These are phyloP conservation scores for Cymbopogon citratus DNA, from an alignment of 176 grass and related monocot genomes.

Conservation along the genomic window DNA sequence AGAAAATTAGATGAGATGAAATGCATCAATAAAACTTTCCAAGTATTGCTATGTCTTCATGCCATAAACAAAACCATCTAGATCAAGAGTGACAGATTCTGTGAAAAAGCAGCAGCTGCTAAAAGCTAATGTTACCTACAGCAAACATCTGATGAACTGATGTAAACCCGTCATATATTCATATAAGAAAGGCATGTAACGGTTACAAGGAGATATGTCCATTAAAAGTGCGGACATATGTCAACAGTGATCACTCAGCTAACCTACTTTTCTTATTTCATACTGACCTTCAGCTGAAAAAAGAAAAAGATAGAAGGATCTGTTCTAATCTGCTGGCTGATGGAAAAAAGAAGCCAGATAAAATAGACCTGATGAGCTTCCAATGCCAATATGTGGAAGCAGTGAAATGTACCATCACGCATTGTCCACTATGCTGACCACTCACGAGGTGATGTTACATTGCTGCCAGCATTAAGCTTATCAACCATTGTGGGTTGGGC, in stretches of 20 bases:
- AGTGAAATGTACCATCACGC: neutral
- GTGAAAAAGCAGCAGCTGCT: neutral
- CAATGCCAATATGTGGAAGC: neutral
- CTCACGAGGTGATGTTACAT: conserved; percentile 47
- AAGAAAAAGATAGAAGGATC: conserved; percentile 36
- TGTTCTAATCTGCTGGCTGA: conserved; percentile 41
- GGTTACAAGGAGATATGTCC: conserved; percentile 47
- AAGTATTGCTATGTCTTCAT: neutral
- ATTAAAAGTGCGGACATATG: conserved; percentile 53
- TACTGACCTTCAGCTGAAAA: conserved; percentile 51
- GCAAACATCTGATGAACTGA: neutral
- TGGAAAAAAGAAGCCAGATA: conserved; percentile 31
- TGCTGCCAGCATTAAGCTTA: conserved; percentile 65
- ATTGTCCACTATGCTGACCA: conserved; percentile 46
- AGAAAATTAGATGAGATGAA: neutral
- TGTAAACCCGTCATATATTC: conserved; percentile 45
- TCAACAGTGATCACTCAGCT: conserved; percentile 36
- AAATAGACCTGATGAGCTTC: conserved; percentile 24
- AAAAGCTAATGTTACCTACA: neutral
- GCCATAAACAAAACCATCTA: neutral
- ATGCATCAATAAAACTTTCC: neutral
- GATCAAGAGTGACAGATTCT: neutral
- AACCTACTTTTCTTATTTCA: conserved; percentile 55
- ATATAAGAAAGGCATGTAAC: conserved; percentile 32
- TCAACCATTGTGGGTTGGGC: conserved; percentile 59